Percentiles rank a stretch among this genome's conserved stretches.
Evolutionary conservation across 2,329 filamentous ascomycete genomes (phyloP).

Genomic region (Ilyonectria sp.): DNA sequence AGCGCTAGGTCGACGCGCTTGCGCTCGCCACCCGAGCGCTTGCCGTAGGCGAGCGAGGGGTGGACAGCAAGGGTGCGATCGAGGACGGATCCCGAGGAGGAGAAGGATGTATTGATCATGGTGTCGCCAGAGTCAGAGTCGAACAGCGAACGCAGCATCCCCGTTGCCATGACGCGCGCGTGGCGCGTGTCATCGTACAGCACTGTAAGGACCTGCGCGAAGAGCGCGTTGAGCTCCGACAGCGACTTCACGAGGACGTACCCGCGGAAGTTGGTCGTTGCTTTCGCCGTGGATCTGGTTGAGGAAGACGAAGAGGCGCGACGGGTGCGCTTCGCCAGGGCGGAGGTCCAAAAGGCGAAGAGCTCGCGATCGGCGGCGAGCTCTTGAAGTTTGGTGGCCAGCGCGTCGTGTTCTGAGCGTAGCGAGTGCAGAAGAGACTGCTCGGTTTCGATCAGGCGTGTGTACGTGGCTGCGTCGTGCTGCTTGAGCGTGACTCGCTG

Average conservation of each 20-base stretch:
- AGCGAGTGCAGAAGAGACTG: slow-evolving; percentile 2
- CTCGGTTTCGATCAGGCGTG: background rate
- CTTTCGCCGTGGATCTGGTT: slow-evolving; percentile 4
- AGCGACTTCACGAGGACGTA: slow-evolving; percentile 35
- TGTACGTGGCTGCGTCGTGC: slow-evolving; percentile 17
- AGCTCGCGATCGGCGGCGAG: slow-evolving; percentile 35
- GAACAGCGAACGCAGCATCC: slow-evolving; percentile 38
- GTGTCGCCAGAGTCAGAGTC: slow-evolving; percentile 24
- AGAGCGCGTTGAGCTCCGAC: slow-evolving; percentile 35
- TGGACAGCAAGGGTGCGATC: slow-evolving; percentile 28
- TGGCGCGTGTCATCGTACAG: slow-evolving; percentile 38
- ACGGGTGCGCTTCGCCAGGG: slow-evolving; percentile 29
- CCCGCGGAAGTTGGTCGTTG: slow-evolving; percentile 35
- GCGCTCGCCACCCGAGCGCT: slow-evolving; percentile 41
- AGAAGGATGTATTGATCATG: background rate
- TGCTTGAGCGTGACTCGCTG: slow-evolving; percentile 22
- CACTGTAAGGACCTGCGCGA: slow-evolving; percentile 32
- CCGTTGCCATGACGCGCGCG: slow-evolving; percentile 28
- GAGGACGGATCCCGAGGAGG: slow-evolving; percentile 21
- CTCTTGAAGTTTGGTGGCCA: background rate
- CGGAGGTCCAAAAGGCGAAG: slow-evolving; percentile 39
- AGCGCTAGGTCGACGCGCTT: slow-evolving; percentile 41
- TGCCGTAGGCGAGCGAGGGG: slow-evolving; percentile 33
- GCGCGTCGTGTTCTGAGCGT: background rate
- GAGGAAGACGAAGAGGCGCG: slow-evolving; percentile 32